A percentile compares a stretch with the other conserved stretches of the same genome.
Conservation (phyloP, 805 yeast genomes). For the Myxozyma kluyveri region DNA sequence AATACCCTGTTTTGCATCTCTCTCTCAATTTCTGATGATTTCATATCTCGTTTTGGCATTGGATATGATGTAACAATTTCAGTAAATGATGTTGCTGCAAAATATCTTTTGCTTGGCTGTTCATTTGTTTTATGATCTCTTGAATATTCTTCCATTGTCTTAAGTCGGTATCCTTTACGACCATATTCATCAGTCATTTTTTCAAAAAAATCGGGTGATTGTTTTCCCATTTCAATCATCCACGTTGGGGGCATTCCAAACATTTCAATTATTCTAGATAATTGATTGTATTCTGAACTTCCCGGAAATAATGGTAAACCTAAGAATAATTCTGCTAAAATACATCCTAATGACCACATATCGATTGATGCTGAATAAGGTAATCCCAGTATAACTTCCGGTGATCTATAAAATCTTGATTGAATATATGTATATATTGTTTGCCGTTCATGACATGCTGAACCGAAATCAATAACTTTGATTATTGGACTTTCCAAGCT, state of each 20-base stretch:
- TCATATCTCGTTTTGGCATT: constrained; percentile 39
- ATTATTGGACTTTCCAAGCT: constrained; percentile 75
- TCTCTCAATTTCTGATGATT: constrained; percentile 47
- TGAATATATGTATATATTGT: constrained; percentile 93
- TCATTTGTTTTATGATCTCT: constrained; percentile 49
- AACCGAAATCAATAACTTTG: constrained; percentile 90
- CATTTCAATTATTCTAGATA: constrained; percentile 76
- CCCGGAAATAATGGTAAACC: constrained; percentile 97
- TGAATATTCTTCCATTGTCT: constrained; percentile 53
- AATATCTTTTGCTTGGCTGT: constrained; percentile 81
- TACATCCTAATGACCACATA: constrained; percentile 96
- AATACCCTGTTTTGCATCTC: constrained; percentile 72
- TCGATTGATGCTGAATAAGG: constrained; percentile 89
- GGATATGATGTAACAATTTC: constrained; percentile 79
- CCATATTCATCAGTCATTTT: constrained; percentile 43
- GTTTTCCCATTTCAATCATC: constrained; percentile 96
- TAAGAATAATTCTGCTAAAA: constrained; percentile 81
- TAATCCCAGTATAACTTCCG: constrained; percentile 87
- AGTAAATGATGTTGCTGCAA: constrained; percentile 58
- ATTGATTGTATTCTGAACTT: constrained; percentile 86
- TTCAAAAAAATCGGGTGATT: constrained; percentile 65
- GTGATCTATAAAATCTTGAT: constrained; percentile 91
- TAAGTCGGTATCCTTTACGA: constrained; percentile 43
- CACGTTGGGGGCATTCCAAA: constrained; percentile 86
- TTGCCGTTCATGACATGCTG: constrained; percentile 53